These are phyloP conservation scores for Ceriops decandra DNA, from an alignment of 345 rosid genomes.

Conservation along the genomic window DNA sequence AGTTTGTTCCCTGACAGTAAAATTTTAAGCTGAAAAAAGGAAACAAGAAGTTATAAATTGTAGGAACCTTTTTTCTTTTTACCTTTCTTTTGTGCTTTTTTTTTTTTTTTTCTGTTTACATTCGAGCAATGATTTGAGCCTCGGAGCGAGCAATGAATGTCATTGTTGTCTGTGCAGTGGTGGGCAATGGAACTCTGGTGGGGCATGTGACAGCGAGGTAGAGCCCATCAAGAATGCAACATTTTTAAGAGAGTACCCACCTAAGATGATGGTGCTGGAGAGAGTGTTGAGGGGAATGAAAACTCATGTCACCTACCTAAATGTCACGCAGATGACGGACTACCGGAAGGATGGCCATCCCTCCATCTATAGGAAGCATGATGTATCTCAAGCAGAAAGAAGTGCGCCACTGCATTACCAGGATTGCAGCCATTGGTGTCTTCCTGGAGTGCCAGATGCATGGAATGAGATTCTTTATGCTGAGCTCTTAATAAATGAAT, in stretches of 20 bases:
- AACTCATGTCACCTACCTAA: slow-evolving; percentile 72
- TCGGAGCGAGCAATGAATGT: background rate
- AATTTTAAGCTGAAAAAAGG: background rate
- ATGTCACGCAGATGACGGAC: slow-evolving; percentile 78
- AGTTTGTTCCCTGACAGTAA: background rate
- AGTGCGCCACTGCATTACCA: slow-evolving; percentile 56
- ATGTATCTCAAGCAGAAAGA: slow-evolving; percentile 41
- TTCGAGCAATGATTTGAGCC: background rate
- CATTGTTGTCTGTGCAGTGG: slow-evolving; percentile 46
- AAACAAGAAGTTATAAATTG: background rate
- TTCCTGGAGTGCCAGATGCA: slow-evolving; percentile 89
- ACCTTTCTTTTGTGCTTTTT: background rate
- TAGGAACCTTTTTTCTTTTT: background rate
- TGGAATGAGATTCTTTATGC: slow-evolving; percentile 93
- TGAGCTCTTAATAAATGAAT: slow-evolving; percentile 54
- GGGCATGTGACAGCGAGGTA: slow-evolving; percentile 76
- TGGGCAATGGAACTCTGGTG: slow-evolving; percentile 99
- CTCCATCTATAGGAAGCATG: slow-evolving; percentile 67
- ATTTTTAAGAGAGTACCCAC: slow-evolving; percentile 59
- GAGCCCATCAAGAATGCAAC: slow-evolving; percentile 82
- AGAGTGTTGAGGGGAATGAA: slow-evolving; percentile 66
- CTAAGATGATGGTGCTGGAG: slow-evolving; percentile 82
- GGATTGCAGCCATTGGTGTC: slow-evolving; percentile 99
- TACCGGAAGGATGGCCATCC: slow-evolving; percentile 95
- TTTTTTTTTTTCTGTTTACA: background rate